Evolutionary conservation across 768 basidiomycete species (phyloP), one percentile per base, ranked within the genome.

Genomic region (Amanita brunnescens): DNA sequence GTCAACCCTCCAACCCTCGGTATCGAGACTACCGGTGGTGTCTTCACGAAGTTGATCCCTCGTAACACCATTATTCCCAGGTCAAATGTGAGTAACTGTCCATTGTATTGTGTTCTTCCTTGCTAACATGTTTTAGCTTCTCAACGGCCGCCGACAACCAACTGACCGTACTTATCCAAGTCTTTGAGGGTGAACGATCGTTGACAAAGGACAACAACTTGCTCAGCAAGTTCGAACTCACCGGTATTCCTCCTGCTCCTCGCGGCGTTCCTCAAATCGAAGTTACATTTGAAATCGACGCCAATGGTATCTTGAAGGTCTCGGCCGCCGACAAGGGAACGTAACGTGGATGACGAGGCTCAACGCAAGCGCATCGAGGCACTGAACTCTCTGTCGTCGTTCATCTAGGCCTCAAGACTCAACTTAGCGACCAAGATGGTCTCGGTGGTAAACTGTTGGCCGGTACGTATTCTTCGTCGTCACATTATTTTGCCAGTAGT

Each of bases 141-240:
- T 86, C 84, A 5, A 87, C 85, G 18, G 87, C 88, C 46, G 85
- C 89, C 47, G 88, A 91, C 64, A 92, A 91, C 76, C 87, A 97
- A 72, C 91, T 89, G 42, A 93, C 91, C 48, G 94, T 97, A 59
- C 72, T 97, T 44, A 94, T 98, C 70, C 94, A 98, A 70, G 95
- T 98, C 57, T 97, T 76, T 67, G 94, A 97, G 78, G 94, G 94
- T 68, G 94, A 97, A 74, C 92, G 95, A 64, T 83, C 91, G 41
- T 73, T 96, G 62, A 97, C 95, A 58, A 95, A 95, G 82, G 95
- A 97, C 73, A 97, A 96, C 81, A 95, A 96, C 74, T 84, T 87
- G 46, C 87, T 98, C 59, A 93, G 95, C 72, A 93, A 93, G 68
- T 97, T 96, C 67, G 93, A 96, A 70, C 83, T 97, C 33, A 86